A percentile compares a stretch with the other conserved stretches of the same genome.
Evolutionary conservation across 495 filamentous ascomycete species (phyloP).

Genomic region (Talaromyces nanjingensis): DNA sequence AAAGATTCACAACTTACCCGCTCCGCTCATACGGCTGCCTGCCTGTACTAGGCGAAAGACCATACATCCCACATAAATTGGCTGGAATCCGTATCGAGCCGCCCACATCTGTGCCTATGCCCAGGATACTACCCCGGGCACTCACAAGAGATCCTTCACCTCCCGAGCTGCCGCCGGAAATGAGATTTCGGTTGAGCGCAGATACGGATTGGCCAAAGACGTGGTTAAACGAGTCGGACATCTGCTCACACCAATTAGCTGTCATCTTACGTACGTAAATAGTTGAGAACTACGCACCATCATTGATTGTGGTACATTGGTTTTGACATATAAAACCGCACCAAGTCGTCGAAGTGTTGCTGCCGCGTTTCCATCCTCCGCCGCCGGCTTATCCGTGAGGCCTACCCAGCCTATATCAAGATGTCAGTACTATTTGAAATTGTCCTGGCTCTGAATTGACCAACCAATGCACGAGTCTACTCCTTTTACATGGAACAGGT

Average conservation of each 20-base stretch:
- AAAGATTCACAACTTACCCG: neutral
- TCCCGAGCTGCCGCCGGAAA: constrained; percentile 56
- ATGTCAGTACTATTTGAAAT: constrained; percentile 1
- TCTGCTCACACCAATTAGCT: constrained; percentile 22
- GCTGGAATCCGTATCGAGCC: constrained; percentile 63
- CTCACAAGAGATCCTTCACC: constrained; percentile 62
- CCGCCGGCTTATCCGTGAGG: constrained; percentile 1
- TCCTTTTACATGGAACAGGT: constrained; percentile 54
- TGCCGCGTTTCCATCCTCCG: constrained; percentile 8
- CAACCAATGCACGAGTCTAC: constrained; percentile 41
- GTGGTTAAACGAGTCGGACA: constrained; percentile 46
- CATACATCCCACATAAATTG: constrained; percentile 56
- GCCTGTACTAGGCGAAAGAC: constrained; percentile 52
- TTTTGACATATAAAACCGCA: constrained; percentile 57
- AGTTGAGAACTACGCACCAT: constrained; percentile 22
- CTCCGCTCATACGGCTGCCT: constrained; percentile 42
- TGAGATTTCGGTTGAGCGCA: constrained; percentile 49
- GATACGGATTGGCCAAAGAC: constrained; percentile 47
- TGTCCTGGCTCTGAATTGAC: neutral
- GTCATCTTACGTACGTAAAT: neutral
- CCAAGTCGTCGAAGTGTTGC: constrained; percentile 27
- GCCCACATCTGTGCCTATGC: constrained; percentile 64
- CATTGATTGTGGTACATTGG: constrained; percentile 51
- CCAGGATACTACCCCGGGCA: constrained; percentile 50
- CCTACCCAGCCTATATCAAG: constrained; percentile 7